Evolutionary conservation across 805 yeast genomes (phyloP).

Genomic region (Sugiyamaella valdiviana): DNA sequence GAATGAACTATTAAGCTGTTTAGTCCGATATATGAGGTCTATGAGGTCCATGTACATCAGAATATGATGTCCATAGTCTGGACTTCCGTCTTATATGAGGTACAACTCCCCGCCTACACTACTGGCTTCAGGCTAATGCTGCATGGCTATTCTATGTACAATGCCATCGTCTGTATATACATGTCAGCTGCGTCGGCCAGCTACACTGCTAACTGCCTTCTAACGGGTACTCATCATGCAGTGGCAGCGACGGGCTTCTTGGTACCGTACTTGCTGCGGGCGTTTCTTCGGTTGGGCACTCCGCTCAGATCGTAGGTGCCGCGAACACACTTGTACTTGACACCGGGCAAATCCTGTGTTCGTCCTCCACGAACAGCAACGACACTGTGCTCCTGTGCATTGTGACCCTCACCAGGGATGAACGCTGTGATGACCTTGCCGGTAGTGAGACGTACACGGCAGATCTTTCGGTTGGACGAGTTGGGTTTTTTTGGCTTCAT

Average conservation of each 20-base stretch:
- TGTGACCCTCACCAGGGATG: slow-evolving; percentile 98
- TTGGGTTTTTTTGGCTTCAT: slow-evolving; percentile 97
- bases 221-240: no score
- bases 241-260: slow-evolving; percentile 42
- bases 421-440: slow-evolving; percentile 87
- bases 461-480: slow-evolving; percentile 95
- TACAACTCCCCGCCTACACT: no score
- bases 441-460: slow-evolving; percentile 86
- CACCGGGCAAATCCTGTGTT: slow-evolving; percentile 97
- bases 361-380: slow-evolving; percentile 97
- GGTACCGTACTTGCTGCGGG: slow-evolving; percentile 91
- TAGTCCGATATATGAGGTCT: no score
- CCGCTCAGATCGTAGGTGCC: slow-evolving; percentile 92
- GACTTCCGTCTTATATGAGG: no score
- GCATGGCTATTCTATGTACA: no score
- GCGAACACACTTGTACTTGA: slow-evolving; percentile 86
- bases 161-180: no score
- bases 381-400: slow-evolving; percentile 94
- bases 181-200: no score
- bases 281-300: slow-evolving; percentile 84
- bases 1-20: no score
- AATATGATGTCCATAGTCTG: no score
- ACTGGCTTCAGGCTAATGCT: no score
- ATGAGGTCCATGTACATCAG: no score
- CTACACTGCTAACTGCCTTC: no score